Evolutionary conservation across 2,329 filamentous ascomycete species (phyloP), one percentile per base, ranked within the genome.

Genomic region (Xylaria multiplex): DNA sequence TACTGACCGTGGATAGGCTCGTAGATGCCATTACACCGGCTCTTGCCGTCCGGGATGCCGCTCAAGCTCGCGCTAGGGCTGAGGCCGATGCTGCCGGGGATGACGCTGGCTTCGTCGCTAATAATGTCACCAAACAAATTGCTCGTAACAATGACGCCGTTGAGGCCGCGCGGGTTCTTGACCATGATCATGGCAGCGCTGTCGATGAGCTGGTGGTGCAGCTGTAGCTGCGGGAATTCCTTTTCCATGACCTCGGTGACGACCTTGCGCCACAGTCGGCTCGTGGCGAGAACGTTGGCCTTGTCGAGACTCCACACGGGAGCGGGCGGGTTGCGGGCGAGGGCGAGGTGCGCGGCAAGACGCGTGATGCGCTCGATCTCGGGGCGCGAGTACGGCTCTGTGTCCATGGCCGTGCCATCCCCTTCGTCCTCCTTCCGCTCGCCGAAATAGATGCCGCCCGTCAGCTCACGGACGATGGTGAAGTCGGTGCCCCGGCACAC

Each of bases 81-180:
- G 70, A 98, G 83, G 35, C 96, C 95, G 73, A 98, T 88, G 74
- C 90, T 93, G 16, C 95, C 95, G 2, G 95, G 93, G 73, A 98
- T 98, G 57, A 97, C 94, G 74, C 91, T 94, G 4, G 95, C 94
- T 85, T 98, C 95, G 77, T 98, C 95, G 77, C 88, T 92, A 77
- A 99, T 93, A 77, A 98, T 98, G 80, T 98, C 95, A 69, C 95
- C 96, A 78, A 97, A 97, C 72, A 98, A 79, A 80, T 98, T 99
- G 84, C 91, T 94, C 13, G 94, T 97, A 70, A 98, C 90, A 53
- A 98, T 88, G 42, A 98, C 89, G 60, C 95, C 96, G 78, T 97
- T 98, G 59, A 98, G 85, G 24, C 89, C 88, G 11, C 90, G 85
- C 9, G 95, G 95, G 81, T 94, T 95, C 90, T 97, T 97, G 77